Evolutionary conservation across 2,329 filamentous ascomycete species (phyloP).

Genomic region (Colletotrichum sp.): DNA sequence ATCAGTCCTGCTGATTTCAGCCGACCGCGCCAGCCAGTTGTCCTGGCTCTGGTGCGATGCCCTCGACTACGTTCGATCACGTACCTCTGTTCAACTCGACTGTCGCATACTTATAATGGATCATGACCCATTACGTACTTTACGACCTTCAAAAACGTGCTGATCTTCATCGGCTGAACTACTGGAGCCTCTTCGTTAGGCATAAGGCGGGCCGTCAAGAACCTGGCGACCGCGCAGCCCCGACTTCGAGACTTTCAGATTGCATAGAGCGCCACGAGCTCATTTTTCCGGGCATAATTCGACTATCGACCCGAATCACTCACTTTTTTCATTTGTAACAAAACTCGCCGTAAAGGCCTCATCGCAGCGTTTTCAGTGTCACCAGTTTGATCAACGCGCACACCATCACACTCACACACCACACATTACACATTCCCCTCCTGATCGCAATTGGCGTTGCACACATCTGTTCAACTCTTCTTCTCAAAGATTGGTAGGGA

Average conservation of each 20-base stretch:
- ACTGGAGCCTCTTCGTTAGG: background rate
- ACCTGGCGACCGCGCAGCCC: background rate
- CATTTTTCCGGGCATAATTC: background rate
- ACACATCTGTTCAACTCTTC: conserved; percentile 14
- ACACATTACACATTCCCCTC: background rate
- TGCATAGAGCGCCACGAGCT: conserved; percentile 4
- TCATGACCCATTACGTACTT: conserved; percentile 24
- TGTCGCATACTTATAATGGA: conserved; percentile 16
- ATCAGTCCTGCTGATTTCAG: conserved; percentile 65
- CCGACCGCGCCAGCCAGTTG: background rate
- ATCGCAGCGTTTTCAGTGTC: conserved; percentile 5
- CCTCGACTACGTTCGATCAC: background rate
- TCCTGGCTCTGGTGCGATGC: background rate
- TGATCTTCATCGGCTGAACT: conserved; percentile 9
- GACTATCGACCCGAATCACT: conserved; percentile 3
- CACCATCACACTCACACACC: background rate
- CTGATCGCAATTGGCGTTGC: conserved; percentile 18
- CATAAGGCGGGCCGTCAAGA: background rate
- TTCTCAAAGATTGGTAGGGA: conserved; percentile 23
- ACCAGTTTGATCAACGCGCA: conserved; percentile 4
- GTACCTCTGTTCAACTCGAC: background rate
- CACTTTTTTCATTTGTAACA: conserved; percentile 12
- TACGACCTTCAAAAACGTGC: conserved; percentile 18
- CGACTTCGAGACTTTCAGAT: conserved; percentile 2
- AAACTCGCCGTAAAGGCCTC: conserved; percentile 3